Evolutionary conservation across 2,329 filamentous ascomycete genomes (phyloP).

Genomic region (Biscogniauxia sp.): DNA sequence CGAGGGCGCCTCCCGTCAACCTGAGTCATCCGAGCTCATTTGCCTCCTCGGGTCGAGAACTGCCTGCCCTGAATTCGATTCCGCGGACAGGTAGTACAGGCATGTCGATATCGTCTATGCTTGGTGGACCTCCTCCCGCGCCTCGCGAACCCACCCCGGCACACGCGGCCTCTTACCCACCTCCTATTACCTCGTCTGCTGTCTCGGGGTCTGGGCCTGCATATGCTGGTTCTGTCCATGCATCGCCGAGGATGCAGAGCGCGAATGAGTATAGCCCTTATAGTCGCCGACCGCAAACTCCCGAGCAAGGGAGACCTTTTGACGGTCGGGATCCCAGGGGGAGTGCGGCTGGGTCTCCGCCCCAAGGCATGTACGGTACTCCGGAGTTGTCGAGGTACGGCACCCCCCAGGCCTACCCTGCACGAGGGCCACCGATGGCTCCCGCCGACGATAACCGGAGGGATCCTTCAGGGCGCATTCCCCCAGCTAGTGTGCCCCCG

Average conservation of each 20-base stretch:
- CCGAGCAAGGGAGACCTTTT: conserved; percentile 63
- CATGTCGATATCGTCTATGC: conserved; percentile 62
- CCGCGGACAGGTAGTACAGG: conserved; percentile 45
- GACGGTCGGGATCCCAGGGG: conserved; percentile 43
- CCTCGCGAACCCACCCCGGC: conserved; percentile 43
- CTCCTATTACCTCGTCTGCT: conserved; percentile 39
- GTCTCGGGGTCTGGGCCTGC: conserved; percentile 43
- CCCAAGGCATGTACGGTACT: conserved; percentile 48
- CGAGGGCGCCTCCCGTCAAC: conserved; percentile 29
- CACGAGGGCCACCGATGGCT: conserved; percentile 46
- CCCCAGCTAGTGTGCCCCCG: conserved; percentile 40
- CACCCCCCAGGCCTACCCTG: conserved; percentile 56
- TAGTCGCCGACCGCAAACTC: conserved; percentile 68
- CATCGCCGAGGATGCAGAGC: conserved; percentile 55
- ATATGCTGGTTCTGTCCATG: conserved; percentile 50
- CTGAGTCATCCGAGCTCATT: conserved; percentile 31
- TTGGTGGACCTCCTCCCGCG: conserved; percentile 49
- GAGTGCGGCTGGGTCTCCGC: conserved; percentile 46
- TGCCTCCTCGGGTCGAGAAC: conserved; percentile 30
- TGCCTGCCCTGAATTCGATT: conserved; percentile 37
- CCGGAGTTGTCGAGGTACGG: conserved; percentile 59
- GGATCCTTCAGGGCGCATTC: conserved; percentile 35
- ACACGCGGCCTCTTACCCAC: conserved; percentile 40
- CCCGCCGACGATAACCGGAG: conserved; percentile 45
- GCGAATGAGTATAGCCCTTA: conserved; percentile 53